Evolutionary conservation across 306 rosid species (phyloP).

Genomic region (Cercis canadensis): DNA sequence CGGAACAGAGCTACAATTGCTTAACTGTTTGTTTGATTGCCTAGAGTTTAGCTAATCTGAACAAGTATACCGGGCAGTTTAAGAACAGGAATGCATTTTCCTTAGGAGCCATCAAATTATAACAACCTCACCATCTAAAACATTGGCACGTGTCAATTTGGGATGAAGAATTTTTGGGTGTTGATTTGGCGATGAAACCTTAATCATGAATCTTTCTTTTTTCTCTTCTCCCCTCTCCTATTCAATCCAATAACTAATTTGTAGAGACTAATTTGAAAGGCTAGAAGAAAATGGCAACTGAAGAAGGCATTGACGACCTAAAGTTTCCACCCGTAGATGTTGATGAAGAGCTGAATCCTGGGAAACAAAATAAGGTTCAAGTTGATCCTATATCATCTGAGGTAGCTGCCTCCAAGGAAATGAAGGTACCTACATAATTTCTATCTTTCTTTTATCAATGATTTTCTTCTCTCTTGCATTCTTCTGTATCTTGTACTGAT

Average conservation of each 20-base stretch:
- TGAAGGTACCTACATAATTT: conserved; percentile 42
- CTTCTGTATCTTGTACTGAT: background rate
- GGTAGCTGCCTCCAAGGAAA: conserved; percentile 54
- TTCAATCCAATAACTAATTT: conserved; percentile 27
- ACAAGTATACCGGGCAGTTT: conserved; percentile 38
- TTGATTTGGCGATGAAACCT: conserved; percentile 27
- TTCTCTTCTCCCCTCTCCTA: conserved; percentile 21
- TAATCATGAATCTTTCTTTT: conserved; percentile 4
- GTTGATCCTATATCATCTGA: conserved; percentile 57
- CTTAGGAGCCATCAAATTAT: conserved; percentile 21
- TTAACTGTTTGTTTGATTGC: background rate
- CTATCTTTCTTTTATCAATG: background rate
- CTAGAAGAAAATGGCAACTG: conserved; percentile 48
- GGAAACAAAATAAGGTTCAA: conserved; percentile 35
- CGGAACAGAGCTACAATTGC: no score
- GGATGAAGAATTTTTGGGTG: background rate
- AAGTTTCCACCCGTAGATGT: conserved; percentile 53
- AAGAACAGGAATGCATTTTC: conserved; percentile 18
- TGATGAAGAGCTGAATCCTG: conserved; percentile 48
- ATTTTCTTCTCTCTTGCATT: background rate
- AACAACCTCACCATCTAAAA: conserved; percentile 33
- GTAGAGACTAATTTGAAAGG: conserved; percentile 26
- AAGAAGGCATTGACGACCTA: conserved; percentile 34
- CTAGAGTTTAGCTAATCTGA: conserved; percentile 19
- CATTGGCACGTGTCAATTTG: conserved; percentile 37